These are phyloP conservation scores for Hura crepitans DNA, from an alignment of 441 rosid species.

Conservation along the genomic window DNA sequence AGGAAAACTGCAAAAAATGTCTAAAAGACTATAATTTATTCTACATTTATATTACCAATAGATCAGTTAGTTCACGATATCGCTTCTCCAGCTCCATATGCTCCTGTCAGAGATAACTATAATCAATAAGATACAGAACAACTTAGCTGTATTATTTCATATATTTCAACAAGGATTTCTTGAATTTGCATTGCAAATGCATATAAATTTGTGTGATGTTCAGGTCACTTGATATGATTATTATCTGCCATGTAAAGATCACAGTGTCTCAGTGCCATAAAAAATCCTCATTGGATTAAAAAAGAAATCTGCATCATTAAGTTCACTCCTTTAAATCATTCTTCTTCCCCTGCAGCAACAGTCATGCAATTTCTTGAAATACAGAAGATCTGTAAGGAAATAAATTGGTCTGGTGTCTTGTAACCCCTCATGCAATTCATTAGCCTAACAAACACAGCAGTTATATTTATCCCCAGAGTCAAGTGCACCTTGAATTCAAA, in stretches of 20 bases:
- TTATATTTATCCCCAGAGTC: not conserved
- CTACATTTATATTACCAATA: slow-evolving; percentile 60
- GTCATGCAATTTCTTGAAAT: slow-evolving; percentile 1
- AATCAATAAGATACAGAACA: slow-evolving; percentile 27
- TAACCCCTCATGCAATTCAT: not conserved
- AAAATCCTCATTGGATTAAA: not conserved
- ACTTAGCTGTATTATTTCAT: not conserved
- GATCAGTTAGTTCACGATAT: slow-evolving; percentile 94
- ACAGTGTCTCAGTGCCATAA: not conserved
- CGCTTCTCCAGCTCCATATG: slow-evolving; percentile 97
- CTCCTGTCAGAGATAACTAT: slow-evolving; percentile 56
- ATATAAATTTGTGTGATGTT: not conserved
- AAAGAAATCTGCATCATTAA: not conserved
- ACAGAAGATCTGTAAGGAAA: not conserved
- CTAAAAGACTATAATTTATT: slow-evolving; percentile 16
- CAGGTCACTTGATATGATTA: not conserved
- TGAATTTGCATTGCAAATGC: not conserved
- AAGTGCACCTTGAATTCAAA: not conserved
- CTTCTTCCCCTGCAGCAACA: not conserved
- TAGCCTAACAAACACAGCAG: not conserved
- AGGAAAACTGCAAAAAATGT: slow-evolving; percentile 11
- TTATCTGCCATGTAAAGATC: not conserved
- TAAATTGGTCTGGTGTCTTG: not conserved
- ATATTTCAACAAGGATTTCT: slow-evolving; percentile 1
- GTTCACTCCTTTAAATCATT: not conserved